Conservation (phyloP, 305 asterid genomes). For the Fraxinus paxiana region DNA sequence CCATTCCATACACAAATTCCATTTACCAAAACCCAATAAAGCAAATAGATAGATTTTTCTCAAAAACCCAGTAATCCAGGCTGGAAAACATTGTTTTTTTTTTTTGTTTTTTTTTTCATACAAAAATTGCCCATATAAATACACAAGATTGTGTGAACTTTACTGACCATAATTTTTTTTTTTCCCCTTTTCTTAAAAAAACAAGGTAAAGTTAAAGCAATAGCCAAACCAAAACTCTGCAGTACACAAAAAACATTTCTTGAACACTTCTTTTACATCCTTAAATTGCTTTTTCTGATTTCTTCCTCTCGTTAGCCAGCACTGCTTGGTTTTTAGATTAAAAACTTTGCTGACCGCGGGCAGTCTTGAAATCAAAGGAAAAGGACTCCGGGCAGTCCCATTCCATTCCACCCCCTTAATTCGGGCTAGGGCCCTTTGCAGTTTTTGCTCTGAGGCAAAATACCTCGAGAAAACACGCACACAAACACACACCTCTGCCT, state of each 20-base stretch:
- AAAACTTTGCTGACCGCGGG: conserved; percentile 45
- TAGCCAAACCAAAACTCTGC: background rate
- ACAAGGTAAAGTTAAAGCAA: background rate
- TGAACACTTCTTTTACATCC: background rate
- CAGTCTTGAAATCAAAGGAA: conserved; percentile 27
- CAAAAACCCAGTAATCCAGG: conserved; percentile 31
- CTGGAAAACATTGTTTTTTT: conserved; percentile 3
- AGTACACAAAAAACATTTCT: background rate
- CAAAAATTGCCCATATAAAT: conserved; percentile 24
- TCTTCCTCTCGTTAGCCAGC: background rate
- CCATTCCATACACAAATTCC: conserved; percentile 30
- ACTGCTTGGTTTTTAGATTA: background rate
- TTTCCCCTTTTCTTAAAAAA: background rate
- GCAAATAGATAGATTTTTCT: conserved; percentile 27
- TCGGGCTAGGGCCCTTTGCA: conserved; percentile 41
- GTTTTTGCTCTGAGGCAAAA: conserved; percentile 29
- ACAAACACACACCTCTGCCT: conserved; percentile 24
- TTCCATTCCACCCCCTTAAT: conserved; percentile 26
- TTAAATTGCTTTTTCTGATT: background rate
- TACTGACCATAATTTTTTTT: background rate
- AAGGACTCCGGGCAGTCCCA: conserved; percentile 36
- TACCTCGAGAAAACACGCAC: conserved; percentile 35
- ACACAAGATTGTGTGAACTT: conserved; percentile 1
- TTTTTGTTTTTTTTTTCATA: too few species aligned
- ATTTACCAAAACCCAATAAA: conserved; percentile 41